Conservation (phyloP, 1,284 basidiomycete species). For the Marasmius sp. region DNA sequence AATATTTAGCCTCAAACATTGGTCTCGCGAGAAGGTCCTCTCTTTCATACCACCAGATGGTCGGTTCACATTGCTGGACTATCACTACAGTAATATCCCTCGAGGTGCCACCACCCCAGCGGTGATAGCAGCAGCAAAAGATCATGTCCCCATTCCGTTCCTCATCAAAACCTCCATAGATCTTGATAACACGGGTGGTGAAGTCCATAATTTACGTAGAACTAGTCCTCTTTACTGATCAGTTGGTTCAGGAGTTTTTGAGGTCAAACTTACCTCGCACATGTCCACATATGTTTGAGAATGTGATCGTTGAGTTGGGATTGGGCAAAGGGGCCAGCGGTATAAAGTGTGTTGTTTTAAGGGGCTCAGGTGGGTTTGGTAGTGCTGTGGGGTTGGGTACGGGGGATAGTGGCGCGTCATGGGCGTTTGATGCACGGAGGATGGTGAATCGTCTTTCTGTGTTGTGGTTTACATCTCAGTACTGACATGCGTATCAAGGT, state of each 20-base stretch:
- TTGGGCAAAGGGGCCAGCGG: constrained; percentile 72
- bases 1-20: constrained; percentile 66
- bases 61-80: constrained; percentile 84
- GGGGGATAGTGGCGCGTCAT: constrained; percentile 47
- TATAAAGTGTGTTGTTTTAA: constrained; percentile 61
- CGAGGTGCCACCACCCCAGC: constrained; percentile 21
- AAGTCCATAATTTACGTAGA: constrained; percentile 15
- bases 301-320: constrained; percentile 67
- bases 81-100: constrained; percentile 56
- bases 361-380: constrained; percentile 52
- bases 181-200: constrained; percentile 66
- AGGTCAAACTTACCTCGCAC: constrained; percentile 70
- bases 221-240: constrained; percentile 3
- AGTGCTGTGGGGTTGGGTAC: constrained; percentile 17
- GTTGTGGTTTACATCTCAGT: constrained; percentile 15
- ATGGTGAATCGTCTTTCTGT: too few species aligned
- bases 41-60: constrained; percentile 97
- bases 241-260: constrained; percentile 60
- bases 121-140: constrained; percentile 31
- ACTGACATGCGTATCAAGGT: constrained; percentile 30
- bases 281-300: constrained; percentile 68
- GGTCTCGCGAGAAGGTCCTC: constrained; percentile 76
- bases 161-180: constrained; percentile 60
- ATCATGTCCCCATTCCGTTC: constrained; percentile 65
- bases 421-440: constrained; percentile 75